Conservation (phyloP, 441 rosid species). For the Arabidopsis lyrata region DNA sequence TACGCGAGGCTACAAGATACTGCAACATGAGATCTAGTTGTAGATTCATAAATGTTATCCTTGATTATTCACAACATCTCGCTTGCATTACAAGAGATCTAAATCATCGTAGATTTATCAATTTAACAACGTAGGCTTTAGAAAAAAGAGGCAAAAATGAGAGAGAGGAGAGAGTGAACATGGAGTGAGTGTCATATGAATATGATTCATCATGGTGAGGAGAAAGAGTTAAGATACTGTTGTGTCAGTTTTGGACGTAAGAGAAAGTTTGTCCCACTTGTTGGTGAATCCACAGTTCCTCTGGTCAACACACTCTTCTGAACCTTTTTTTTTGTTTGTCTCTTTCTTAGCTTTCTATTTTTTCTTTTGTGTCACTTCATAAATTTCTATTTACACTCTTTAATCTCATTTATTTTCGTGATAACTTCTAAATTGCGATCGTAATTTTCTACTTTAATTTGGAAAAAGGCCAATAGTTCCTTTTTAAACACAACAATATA, state of each 20-base stretch:
- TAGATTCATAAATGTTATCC: constrained; percentile 24
- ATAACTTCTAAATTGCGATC: constrained; percentile 28
- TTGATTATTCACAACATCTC: constrained; percentile 14
- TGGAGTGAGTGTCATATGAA: constrained; percentile 41
- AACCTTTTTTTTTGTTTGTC: constrained; percentile 38
- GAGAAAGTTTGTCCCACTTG: constrained; percentile 50
- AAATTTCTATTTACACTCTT: constrained; percentile 37
- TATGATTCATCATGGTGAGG: constrained; percentile 36
- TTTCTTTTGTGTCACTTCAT: constrained; percentile 45
- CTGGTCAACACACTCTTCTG: constrained; percentile 45
- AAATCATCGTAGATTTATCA: constrained; percentile 28
- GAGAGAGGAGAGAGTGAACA: constrained; percentile 31
- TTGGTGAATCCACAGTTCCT: constrained; percentile 50
- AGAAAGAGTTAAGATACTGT: constrained; percentile 46
- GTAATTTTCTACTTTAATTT: constrained; percentile 25
- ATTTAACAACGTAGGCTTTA: not conserved
- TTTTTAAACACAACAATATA: constrained; percentile 32
- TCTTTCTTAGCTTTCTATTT: constrained; percentile 41
- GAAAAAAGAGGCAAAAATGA: not conserved
- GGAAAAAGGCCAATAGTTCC: constrained; percentile 20
- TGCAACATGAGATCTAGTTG: constrained; percentile 11
- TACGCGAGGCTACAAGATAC: constrained; percentile 22
- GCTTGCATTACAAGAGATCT: constrained; percentile 36
- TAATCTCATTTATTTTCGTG: constrained; percentile 31
- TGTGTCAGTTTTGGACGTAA: constrained; percentile 46